Evolutionary conservation across 2,329 filamentous ascomycete genomes (phyloP).

Genomic region (Fusarium sp.): DNA sequence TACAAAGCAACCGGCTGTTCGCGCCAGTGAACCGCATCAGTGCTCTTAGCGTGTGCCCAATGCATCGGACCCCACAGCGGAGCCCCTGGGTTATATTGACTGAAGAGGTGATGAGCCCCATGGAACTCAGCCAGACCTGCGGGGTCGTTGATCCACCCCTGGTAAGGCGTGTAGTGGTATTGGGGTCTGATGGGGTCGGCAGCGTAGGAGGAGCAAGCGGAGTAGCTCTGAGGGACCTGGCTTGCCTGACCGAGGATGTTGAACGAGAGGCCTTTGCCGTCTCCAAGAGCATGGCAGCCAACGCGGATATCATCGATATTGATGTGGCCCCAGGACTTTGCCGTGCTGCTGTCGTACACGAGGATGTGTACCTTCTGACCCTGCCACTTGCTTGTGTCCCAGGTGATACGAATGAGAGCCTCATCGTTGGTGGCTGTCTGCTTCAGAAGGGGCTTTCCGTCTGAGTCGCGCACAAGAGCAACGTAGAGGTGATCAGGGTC

Average conservation of each 20-base stretch:
- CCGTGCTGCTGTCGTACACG: too few relatives aligned
- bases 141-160: slow-evolving; percentile 48
- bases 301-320: too few relatives aligned
- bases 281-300: too few relatives aligned
- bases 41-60: too few relatives aligned
- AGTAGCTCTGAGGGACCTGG: slow-evolving; percentile 7
- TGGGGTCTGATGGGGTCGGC: slow-evolving; percentile 44
- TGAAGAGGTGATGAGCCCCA: slow-evolving; percentile 46
- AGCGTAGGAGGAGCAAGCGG: slow-evolving; percentile 40
- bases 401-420: too few relatives aligned
- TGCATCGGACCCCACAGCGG: background rate
- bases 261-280: too few relatives aligned
- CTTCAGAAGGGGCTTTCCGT: slow-evolving; percentile 43
- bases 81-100: slow-evolving; percentile 42
- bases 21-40: too few relatives aligned
- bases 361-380: too few relatives aligned
- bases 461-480: slow-evolving; percentile 45
- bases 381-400: too few relatives aligned
- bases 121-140: slow-evolving; percentile 41
- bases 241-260: too few relatives aligned
- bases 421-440: slow-evolving; percentile 41
- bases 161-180: slow-evolving; percentile 46
- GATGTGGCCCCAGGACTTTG: too few relatives aligned
- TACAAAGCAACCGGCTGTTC: too few relatives aligned
- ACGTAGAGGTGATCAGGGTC: slow-evolving; percentile 48